Evolutionary conservation across 495 filamentous ascomycete species (phyloP).

Genomic region (Hypoxylon trugodes): DNA sequence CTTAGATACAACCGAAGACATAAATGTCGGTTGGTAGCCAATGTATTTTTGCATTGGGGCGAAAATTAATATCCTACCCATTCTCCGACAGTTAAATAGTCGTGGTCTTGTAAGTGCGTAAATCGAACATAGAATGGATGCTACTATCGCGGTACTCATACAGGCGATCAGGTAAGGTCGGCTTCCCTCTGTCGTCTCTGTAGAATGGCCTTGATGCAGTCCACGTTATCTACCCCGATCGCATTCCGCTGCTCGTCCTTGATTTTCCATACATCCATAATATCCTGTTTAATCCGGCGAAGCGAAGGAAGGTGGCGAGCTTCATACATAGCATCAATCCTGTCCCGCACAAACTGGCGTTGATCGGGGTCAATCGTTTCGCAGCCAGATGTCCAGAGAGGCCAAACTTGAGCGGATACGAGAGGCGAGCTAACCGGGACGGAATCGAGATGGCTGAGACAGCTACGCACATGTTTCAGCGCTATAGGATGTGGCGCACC

Average conservation of each 20-base stretch:
- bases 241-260: slow-evolving; percentile 39
- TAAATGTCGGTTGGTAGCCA: too few relatives aligned
- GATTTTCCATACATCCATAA: slow-evolving; percentile 41
- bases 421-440: slow-evolving; percentile 40
- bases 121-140: too few relatives aligned
- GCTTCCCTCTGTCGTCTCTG: slow-evolving; percentile 37
- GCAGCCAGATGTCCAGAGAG: slow-evolving; percentile 45
- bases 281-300: slow-evolving; percentile 38
- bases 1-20: too few relatives aligned
- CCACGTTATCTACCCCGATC: slow-evolving; percentile 41
- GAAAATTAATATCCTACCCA: too few relatives aligned
- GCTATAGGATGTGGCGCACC: slow-evolving; percentile 33
- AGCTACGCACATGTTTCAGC: slow-evolving; percentile 32
- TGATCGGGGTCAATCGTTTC: slow-evolving; percentile 39
- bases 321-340: slow-evolving; percentile 40
- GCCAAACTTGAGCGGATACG: slow-evolving; percentile 42
- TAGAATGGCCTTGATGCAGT: slow-evolving; percentile 42
- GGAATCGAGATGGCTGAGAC: slow-evolving; percentile 31
- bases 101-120: too few relatives aligned
- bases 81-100: too few relatives aligned
- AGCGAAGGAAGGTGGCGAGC: slow-evolving; percentile 42
- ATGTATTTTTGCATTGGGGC: too few relatives aligned
- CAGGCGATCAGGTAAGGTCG: slow-evolving; percentile 26
- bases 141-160: neutral
- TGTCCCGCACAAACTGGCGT: slow-evolving; percentile 38